Percentiles rank a stretch among this genome's conserved stretches.
Conservation (phyloP, 2,329 filamentous ascomycete genomes). For the Aspergillus amoenus region DNA sequence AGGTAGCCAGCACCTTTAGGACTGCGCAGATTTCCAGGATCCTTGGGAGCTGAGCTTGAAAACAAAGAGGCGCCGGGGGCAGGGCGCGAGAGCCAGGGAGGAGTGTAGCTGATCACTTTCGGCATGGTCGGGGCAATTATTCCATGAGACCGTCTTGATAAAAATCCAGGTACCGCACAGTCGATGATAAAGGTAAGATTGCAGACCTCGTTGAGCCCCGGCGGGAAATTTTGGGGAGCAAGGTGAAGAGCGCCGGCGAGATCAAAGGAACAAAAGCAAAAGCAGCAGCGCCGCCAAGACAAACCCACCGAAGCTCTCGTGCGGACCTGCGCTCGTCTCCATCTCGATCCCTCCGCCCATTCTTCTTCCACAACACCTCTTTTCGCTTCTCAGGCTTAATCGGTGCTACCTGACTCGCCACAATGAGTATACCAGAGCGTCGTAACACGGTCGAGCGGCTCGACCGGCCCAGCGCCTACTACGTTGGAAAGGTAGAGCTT, state of each 20-base stretch:
- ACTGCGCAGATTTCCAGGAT: conserved; percentile 22
- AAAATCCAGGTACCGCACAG: not conserved
- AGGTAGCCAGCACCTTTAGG: conserved; percentile 19
- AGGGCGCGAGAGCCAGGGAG: conserved; percentile 78
- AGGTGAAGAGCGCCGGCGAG: not conserved
- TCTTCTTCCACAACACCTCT: conserved; percentile 1
- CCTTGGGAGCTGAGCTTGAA: conserved; percentile 50
- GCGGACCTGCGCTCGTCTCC: conserved; percentile 5
- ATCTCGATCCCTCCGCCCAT: conserved; percentile 1
- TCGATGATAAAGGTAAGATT: not conserved
- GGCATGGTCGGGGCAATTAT: conserved; percentile 61
- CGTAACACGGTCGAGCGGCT: conserved; percentile 78
- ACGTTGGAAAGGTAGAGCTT: conserved; percentile 67
- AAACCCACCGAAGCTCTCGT: conserved; percentile 20
- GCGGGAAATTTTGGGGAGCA: conserved; percentile 17
- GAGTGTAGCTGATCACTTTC: conserved; percentile 80
- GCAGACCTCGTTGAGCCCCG: not conserved
- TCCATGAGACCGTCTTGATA: conserved; percentile 3
- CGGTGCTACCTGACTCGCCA: not conserved
- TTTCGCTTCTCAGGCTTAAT: not conserved
- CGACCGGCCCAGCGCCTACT: conserved; percentile 94
- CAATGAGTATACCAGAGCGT: conserved; percentile 28
- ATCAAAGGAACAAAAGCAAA: not conserved
- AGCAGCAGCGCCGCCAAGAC: conserved; percentile 21
- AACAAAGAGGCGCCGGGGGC: conserved; percentile 79